A percentile compares a stretch with the other conserved stretches of the same genome.
Evolutionary conservation across 2,329 filamentous ascomycete species (phyloP).

Genomic region (Ophiostoma sp.): DNA sequence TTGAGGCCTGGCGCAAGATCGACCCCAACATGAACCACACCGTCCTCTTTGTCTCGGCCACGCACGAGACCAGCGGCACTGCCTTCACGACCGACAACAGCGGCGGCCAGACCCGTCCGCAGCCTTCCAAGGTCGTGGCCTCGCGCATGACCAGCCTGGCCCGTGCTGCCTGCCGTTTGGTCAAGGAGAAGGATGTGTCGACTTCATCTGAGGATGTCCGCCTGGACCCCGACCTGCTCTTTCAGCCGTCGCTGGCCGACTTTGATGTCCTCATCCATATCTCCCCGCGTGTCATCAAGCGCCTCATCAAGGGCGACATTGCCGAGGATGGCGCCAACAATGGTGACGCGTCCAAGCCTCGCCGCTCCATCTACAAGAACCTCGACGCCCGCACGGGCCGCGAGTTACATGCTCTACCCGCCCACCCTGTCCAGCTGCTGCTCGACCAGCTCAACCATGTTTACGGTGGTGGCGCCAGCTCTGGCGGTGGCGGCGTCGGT

Average conservation of each 20-base stretch:
- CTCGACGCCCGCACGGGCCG: conserved; percentile 60
- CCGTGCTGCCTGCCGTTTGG: conserved; percentile 67
- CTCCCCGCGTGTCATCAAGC: conserved; percentile 53
- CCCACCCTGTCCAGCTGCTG: conserved; percentile 63
- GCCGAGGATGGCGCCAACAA: conserved; percentile 33
- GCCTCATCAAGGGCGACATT: conserved; percentile 42
- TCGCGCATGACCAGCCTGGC: conserved; percentile 80
- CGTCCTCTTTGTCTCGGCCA: conserved; percentile 78
- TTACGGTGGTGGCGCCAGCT: conserved; percentile 50
- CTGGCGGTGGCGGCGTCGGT: conserved; percentile 41
- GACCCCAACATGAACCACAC: conserved; percentile 86
- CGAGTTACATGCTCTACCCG: conserved; percentile 51
- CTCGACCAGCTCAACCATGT: conserved; percentile 64
- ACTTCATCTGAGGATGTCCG: conserved; percentile 34
- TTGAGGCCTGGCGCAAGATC: conserved; percentile 82
- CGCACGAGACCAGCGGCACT: conserved; percentile 73
- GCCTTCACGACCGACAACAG: conserved; percentile 67
- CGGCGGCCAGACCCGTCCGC: conserved; percentile 37
- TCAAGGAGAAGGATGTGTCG: conserved; percentile 52
- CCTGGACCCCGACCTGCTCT: conserved; percentile 62
- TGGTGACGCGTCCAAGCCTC: conserved; percentile 20
- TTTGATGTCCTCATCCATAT: conserved; percentile 87
- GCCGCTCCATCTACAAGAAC: conserved; percentile 72
- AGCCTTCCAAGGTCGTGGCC: conserved; percentile 78
- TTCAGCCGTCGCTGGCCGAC: conserved; percentile 69